Percentiles rank a stretch among this genome's conserved stretches.
These are phyloP conservation scores for Penicillium olsonii DNA, from an alignment of 2,329 filamentous ascomycete species.

Conservation along the genomic window DNA sequence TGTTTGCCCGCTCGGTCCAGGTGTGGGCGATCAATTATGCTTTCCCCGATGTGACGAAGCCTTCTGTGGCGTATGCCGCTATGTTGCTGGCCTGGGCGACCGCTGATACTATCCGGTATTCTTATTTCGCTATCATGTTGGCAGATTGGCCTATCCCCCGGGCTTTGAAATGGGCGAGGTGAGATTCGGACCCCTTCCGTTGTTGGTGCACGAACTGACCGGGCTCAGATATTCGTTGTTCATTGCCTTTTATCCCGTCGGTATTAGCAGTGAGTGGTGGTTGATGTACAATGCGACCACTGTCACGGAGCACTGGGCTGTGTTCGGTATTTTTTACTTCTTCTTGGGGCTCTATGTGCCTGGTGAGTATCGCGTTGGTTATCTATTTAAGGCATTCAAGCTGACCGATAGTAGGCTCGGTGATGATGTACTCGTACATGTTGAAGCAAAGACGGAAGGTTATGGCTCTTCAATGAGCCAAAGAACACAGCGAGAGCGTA, in stretches of 20 bases:
- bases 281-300: conserved; percentile 28
- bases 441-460: conserved; percentile 31
- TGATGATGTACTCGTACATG: conserved; percentile 37
- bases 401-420: conserved; percentile 19
- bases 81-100: conserved; percentile 33
- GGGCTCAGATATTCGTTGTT: conserved; percentile 32
- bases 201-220: not conserved
- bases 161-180: conserved; percentile 28
- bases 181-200: not conserved
- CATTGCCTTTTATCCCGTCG: conserved; percentile 28
- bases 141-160: conserved; percentile 15
- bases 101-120: conserved; percentile 29
- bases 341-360: conserved; percentile 31
- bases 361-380: conserved; percentile 19
- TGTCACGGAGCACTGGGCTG: conserved; percentile 7
- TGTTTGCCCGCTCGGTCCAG: conserved; percentile 33
- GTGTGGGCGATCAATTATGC: conserved; percentile 34
- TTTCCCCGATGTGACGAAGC: conserved; percentile 20
- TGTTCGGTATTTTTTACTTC: conserved; percentile 26
- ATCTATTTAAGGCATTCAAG: not conserved
- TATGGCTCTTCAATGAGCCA: conserved; percentile 3
- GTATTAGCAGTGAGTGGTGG: conserved; percentile 33
- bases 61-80: conserved; percentile 21
- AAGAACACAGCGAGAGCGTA: too few species aligned
- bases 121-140: conserved; percentile 27